Evolutionary conservation across 805 yeast species (phyloP), one percentile per base, ranked within the genome.

Genomic region (Lipomyces anomalus): DNA sequence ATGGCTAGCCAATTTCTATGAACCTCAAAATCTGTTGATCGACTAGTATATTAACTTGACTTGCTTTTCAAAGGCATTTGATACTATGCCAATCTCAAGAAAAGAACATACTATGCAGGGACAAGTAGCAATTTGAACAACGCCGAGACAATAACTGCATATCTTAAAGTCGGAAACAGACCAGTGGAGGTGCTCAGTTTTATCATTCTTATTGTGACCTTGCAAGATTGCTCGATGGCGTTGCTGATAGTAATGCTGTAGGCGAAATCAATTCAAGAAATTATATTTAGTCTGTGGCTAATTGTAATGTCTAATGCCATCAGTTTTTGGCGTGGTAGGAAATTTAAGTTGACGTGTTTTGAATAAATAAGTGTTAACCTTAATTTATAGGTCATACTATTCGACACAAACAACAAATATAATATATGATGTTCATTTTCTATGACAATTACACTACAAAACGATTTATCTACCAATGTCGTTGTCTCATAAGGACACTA

Each of bases 1-100:
- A 92, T 82, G 0, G 98, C 95, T 18, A 92, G 73, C 98, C 98
- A 92, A 61, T 92, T 92, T 47, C 98, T 71, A 64, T 92, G 98
- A 21, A 92, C 98, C 62, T 92, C 98, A 58, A 92, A 90, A 64
- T 92, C 98, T 0, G 97, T 92, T 9, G 97, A 89, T 21, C 47
- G 41, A 43, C 58, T 55, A 30, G 23, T 22, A 22, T 18, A 2
- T 5, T 26, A 22, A 18, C 11, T 6, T 20, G 36, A 28, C 24
- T 30, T 21, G 22, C 22, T 29, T 16, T 11, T n/a, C 21, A 26
- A 13, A 11, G 24, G 9, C 16, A 6, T 16, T 18, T n/a, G 17
- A 30, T 6, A 23, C 9, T 6, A 21, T 13, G 36, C 17, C 11
- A n/a, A 16, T 9, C 16, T 16, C 34, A 23, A 17, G 29, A 22